Base-by-base conservation (phyloP, 2,329 filamentous ascomycete species). In the Cladophialophora yegresii region DNA sequence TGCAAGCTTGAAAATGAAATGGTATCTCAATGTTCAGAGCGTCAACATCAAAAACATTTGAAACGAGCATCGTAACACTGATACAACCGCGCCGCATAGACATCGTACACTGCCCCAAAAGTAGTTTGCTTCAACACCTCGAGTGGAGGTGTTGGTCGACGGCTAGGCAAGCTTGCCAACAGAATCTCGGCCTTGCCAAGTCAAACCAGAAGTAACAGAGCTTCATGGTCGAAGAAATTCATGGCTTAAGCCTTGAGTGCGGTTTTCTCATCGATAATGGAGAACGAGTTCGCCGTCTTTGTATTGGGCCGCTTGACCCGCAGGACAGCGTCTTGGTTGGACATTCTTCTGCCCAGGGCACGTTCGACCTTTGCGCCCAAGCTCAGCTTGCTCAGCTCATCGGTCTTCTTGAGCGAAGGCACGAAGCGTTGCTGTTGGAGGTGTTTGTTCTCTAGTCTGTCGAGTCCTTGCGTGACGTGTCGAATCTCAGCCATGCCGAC, bases 311-410 rank as follows among this genome's bases (percentile, higher is more conserved):
- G 61, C 49, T 68, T 68, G 56, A 68, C 64, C n/a, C 64, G 49
- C 8, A 68, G 45, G 16, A 68, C 66, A 13, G 93, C 93, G 73
- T 97, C 93, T 78, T 97, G 93, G 71, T 90, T 81, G 30, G 86
- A 89, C 92, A 96, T 95, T 73, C 93, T 86, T 70, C 92, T 85
- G 71, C 89, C 89, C 61, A 97, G 85, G 23, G 93, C 92, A 66
- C 93, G 87, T 76, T 96, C 92, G 47, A 96, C 85, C 80, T 96
- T 96, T 66, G 92, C 92, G 54, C 92, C 90, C 58, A 96, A 85
- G 43, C 92, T 92, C 64, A 96, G 84, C 80, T 96, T 96, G 81
- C 87, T 88, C 77, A 96, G 82, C 75, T 89, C 88, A 73, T 91
- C 90, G 22, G 84, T 86, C 83, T 96, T 96, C 77, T 93, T 87